Conservation (phyloP, 164 flowering plant genomes). For the Macadamia tetraphylla region DNA sequence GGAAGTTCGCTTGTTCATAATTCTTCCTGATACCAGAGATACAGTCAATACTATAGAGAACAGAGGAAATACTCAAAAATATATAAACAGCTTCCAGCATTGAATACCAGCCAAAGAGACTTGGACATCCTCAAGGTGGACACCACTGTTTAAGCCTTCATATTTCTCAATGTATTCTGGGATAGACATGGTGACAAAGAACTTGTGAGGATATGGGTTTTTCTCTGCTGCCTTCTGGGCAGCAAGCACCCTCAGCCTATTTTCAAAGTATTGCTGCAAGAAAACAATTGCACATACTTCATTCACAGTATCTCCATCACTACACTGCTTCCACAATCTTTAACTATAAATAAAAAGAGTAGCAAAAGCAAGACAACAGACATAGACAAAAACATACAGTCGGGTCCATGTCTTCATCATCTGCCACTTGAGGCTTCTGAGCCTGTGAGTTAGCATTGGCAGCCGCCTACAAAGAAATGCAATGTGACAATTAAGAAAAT, state of each 20-base stretch:
- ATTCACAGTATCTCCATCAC: background rate
- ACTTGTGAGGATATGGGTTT: conserved; percentile 93
- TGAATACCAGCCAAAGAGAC: conserved; percentile 70
- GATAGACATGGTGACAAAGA: conserved; percentile 51
- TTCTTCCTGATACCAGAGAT: conserved; percentile 47
- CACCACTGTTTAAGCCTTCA: conserved; percentile 46
- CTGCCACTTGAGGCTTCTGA: conserved; percentile 51
- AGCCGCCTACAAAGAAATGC: conserved; percentile 37
- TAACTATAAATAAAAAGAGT: background rate
- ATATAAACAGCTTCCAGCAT: background rate
- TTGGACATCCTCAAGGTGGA: conserved; percentile 51
- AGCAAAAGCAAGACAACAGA: background rate
- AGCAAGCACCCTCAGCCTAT: conserved; percentile 62
- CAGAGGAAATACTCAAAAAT: background rate
- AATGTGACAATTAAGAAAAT: background rate
- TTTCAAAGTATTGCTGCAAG: conserved; percentile 88
- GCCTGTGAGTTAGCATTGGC: conserved; percentile 28
- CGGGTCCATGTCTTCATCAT: conserved; percentile 96
- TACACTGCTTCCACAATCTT: background rate
- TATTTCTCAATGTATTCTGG: conserved; percentile 52
- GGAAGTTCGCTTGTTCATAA: conserved; percentile 82
- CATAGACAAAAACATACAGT: conserved; percentile 38
- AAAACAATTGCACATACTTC: conserved; percentile 4
- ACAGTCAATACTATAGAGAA: conserved; percentile 2
- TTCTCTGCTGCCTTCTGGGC: conserved; percentile 49